Conservation (phyloP, 192 early-diverging fungal species). For the Chytriomyces hyalinus region DNA sequence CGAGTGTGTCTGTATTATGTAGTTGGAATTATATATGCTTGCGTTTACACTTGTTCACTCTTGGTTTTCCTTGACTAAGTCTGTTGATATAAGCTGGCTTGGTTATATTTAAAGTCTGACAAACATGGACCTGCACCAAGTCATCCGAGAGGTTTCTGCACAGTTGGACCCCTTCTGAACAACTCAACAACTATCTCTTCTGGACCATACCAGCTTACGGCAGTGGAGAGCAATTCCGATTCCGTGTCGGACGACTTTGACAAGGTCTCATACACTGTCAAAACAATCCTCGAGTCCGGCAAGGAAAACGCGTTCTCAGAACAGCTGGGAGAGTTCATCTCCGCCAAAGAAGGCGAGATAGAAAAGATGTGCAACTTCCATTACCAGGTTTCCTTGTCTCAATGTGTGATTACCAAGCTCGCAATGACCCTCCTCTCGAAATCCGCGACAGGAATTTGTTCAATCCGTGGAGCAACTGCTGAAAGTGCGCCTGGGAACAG, state of each 20-base stretch:
- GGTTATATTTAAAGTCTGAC: neutral
- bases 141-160: constrained; percentile 19
- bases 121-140: constrained; percentile 27
- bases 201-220: constrained; percentile 11
- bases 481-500: constrained; percentile 89
- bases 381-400: constrained; percentile 73
- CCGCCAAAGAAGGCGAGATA: constrained; percentile 93
- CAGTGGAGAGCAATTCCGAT: constrained; percentile 14
- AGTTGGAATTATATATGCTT: neutral
- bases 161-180: neutral
- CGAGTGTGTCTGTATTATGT: neutral
- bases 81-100: neutral
- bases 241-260: constrained; percentile 56
- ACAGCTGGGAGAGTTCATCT: constrained; percentile 79
- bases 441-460: constrained; percentile 75
- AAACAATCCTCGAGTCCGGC: constrained; percentile 83
- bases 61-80: neutral
- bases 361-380: constrained; percentile 96
- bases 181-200: neutral
- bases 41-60: neutral
- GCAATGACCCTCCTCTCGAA: neutral
- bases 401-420: neutral
- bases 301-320: constrained; percentile 88
- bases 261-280: constrained; percentile 71
- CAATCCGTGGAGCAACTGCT: constrained; percentile 94